These are phyloP conservation scores for Fusarium heterosporum DNA, from an alignment of 2,329 filamentous ascomycete genomes.

Conservation along the genomic window DNA sequence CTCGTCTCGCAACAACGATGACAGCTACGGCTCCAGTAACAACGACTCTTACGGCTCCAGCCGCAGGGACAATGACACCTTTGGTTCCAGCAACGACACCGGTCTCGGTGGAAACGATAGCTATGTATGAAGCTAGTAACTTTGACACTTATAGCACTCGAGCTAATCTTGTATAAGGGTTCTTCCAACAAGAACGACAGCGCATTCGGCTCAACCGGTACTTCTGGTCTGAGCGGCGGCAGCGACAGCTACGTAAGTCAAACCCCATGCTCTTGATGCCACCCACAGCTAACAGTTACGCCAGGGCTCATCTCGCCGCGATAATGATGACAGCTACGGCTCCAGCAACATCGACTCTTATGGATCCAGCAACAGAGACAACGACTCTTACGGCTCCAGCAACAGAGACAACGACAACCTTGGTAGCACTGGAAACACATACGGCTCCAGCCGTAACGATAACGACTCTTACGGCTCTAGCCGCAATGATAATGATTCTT, in stretches of 20 bases:
- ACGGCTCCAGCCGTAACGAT: conserved; percentile 4
- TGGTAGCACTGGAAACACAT: conserved; percentile 2
- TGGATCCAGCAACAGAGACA: conserved; percentile 9
- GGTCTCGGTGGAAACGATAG: conserved; percentile 5
- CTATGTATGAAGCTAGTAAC: not conserved
- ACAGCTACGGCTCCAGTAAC: conserved; percentile 1
- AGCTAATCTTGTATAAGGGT: not conserved
- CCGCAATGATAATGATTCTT: conserved; percentile 1
- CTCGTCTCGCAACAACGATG: conserved; percentile 18
- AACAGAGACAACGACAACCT: not conserved
- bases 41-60: conserved; percentile 10
- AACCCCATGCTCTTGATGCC: no score
- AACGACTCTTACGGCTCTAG: conserved; percentile 10
- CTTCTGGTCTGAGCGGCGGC: conserved; percentile 12
- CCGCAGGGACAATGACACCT: conserved; percentile 21
- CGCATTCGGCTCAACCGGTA: conserved; percentile 10
- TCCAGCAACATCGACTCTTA: conserved; percentile 9
- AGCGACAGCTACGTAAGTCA: conserved; percentile 21
- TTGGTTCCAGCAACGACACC: conserved; percentile 21
- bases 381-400: conserved; percentile 2
- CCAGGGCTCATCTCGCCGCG: conserved; percentile 26
- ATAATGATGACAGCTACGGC: conserved; percentile 10
- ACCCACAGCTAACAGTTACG: not conserved
- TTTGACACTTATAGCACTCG: not conserved
- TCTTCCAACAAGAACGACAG: conserved; percentile 1